These are phyloP conservation scores for Candida dajiaensis DNA, from an alignment of 805 yeast species.

Conservation along the genomic window DNA sequence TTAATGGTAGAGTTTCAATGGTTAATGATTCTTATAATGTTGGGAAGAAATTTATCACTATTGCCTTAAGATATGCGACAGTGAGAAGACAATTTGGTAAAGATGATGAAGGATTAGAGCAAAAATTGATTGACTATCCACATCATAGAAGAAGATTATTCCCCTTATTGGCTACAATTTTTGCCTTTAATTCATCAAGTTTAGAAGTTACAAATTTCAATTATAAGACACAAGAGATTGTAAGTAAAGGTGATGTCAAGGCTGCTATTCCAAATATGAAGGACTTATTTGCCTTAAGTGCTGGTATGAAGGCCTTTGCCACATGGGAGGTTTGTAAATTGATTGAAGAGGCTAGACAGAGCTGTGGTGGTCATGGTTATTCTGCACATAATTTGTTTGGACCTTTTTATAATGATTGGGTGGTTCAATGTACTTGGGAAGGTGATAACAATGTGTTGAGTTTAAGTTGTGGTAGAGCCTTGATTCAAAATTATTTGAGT, in stretches of 20 bases:
- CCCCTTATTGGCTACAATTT: conserved; percentile 74
- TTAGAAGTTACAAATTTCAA: conserved; percentile 43
- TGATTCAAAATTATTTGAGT: conserved; percentile 32
- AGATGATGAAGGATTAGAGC: conserved; percentile 33
- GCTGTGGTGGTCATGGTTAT: conserved; percentile 96
- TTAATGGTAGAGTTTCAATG: conserved; percentile 88
- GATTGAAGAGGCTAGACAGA: conserved; percentile 85
- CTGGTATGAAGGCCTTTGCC: conserved; percentile 82
- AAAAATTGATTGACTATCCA: conserved; percentile 29
- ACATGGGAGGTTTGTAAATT: conserved; percentile 80
- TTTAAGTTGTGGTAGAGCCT: conserved; percentile 75
- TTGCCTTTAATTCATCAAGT: conserved; percentile 58
- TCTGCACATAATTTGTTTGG: conserved; percentile 87
- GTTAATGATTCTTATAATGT: conserved; percentile 78
- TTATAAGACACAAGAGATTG: conserved; percentile 32
- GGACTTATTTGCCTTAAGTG: conserved; percentile 74
- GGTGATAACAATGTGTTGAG: conserved; percentile 89
- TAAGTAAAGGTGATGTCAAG: conserved; percentile 33
- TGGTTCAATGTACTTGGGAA: conserved; percentile 96
- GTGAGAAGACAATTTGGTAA: conserved; percentile 80
- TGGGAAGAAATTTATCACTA: conserved; percentile 71
- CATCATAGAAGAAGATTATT: conserved; percentile 81
- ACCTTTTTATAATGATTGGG: conserved; percentile 84
- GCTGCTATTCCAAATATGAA: conserved; percentile 58
- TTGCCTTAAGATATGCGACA: conserved; percentile 83